These are phyloP conservation scores for Ascoidea rubescens DNA, from an alignment of 805 yeast species.

Conservation along the genomic window DNA sequence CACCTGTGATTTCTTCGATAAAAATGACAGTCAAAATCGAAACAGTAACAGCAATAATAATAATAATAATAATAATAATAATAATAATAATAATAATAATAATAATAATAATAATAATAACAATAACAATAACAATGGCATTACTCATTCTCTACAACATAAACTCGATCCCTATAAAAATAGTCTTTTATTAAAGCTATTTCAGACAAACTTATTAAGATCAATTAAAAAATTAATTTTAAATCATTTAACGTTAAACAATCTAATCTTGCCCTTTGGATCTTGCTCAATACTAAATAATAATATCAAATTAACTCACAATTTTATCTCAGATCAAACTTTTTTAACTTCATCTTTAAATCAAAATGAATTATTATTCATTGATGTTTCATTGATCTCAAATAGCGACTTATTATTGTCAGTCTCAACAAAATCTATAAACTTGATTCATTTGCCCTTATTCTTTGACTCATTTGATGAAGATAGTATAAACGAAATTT, in stretches of 20 bases:
- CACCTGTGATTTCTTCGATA: conserved; percentile 11
- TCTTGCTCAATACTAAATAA: conserved; percentile 17
- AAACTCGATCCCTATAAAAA: conserved; percentile 15
- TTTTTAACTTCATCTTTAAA: conserved; percentile 1
- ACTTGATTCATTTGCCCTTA: conserved; percentile 20
- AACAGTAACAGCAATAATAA: conserved; percentile 3
- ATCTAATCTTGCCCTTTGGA: conserved; percentile 34
- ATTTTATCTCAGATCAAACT: background rate
- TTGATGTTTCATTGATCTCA: conserved; percentile 34
- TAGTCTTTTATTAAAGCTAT: conserved; percentile 20
- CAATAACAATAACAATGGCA: background rate
- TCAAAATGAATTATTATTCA: conserved; percentile 21
- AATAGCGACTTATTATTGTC: conserved; percentile 29
- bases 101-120: background rate
- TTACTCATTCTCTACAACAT: conserved; percentile 3
- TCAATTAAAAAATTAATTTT: conserved; percentile 31
- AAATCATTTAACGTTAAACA: conserved; percentile 19
- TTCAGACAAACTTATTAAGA: conserved; percentile 32
- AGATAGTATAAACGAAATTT: too few relatives aligned
- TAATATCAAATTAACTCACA: background rate
- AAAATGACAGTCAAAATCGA: background rate
- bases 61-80: conserved; percentile 10
- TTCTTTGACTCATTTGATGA: background rate
- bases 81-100: conserved; percentile 2
- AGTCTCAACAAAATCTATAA: conserved; percentile 18